These are phyloP conservation scores for Prunus fruticosa DNA, from an alignment of 306 rosid species.

Conservation along the genomic window DNA sequence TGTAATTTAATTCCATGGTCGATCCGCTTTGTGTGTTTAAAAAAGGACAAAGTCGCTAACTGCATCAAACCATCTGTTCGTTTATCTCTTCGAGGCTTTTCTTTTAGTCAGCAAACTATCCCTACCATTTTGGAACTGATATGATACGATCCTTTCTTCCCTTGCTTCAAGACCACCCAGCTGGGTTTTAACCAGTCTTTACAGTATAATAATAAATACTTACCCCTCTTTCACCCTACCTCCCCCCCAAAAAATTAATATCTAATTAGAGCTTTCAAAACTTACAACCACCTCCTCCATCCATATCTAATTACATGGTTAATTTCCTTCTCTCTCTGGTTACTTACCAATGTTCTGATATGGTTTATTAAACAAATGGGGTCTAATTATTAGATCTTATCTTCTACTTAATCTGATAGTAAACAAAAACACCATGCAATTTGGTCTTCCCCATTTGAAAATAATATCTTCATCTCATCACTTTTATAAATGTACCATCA, in stretches of 20 bases:
- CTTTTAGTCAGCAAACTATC: neutral
- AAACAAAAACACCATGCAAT: neutral
- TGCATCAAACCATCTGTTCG: neutral
- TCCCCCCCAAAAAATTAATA: too few relatives aligned
- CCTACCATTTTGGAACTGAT: neutral
- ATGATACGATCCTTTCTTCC: neutral
- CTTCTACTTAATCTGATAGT: neutral
- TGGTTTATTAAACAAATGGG: too few relatives aligned
- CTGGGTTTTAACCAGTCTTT: neutral
- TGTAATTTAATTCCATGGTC: neutral
- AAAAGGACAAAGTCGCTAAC: neutral
- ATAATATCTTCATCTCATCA: neutral
- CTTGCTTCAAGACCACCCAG: slow-evolving; percentile 1
- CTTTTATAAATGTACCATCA: neutral
- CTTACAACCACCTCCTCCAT: too few relatives aligned
- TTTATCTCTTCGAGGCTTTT: neutral
- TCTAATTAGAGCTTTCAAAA: too few relatives aligned
- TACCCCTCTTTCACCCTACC: too few relatives aligned
- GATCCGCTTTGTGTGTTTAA: neutral
- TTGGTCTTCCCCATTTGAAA: neutral
- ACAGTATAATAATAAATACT: neutral
- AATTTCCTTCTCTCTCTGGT: too few relatives aligned
- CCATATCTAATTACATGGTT: too few relatives aligned
- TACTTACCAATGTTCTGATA: too few relatives aligned
- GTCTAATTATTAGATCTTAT: neutral